Evolutionary conservation across 169 alveolate genomes (phyloP).

Genomic region (Plasmodium inui): DNA sequence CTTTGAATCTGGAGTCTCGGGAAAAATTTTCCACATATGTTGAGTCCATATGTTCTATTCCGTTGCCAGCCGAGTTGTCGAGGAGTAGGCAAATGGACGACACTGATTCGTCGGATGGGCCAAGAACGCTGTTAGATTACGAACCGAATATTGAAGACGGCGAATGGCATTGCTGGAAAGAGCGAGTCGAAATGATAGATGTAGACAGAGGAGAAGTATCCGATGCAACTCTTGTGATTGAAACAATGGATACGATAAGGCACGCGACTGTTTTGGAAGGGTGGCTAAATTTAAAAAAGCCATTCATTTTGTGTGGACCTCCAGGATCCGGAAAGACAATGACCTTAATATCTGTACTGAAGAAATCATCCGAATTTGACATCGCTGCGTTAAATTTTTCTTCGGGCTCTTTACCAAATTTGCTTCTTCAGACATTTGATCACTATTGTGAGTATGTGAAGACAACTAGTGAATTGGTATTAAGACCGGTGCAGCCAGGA

Average conservation of each 20-base stretch:
- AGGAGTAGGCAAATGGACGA: not conserved
- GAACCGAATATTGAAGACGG: constrained; percentile 94
- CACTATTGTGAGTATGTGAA: constrained; percentile 97
- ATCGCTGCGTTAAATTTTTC: constrained; percentile 96
- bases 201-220: constrained; percentile 88
- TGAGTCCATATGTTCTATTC: constrained; percentile 80
- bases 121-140: constrained; percentile 92
- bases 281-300: constrained; percentile 95
- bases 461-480: constrained; percentile 91
- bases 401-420: constrained; percentile 95
- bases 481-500: constrained; percentile 95
- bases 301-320: constrained; percentile 98
- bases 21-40: constrained; percentile 87
- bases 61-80: constrained; percentile 77
- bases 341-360: constrained; percentile 96
- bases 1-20: constrained; percentile 90
- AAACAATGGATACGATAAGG: constrained; percentile 97
- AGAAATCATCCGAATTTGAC: constrained; percentile 94
- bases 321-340: constrained; percentile 99
- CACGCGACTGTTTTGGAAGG: constrained; percentile 95
- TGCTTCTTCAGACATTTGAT: constrained; percentile 94
- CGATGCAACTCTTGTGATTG: constrained; percentile 95
- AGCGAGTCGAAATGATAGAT: constrained; percentile 93
- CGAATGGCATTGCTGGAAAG: constrained; percentile 95
- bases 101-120: constrained; percentile 1